phyloP scores from a whole-genome alignment of 2,329 filamentous ascomycete species.

The Endothia cerciana region DNA sequence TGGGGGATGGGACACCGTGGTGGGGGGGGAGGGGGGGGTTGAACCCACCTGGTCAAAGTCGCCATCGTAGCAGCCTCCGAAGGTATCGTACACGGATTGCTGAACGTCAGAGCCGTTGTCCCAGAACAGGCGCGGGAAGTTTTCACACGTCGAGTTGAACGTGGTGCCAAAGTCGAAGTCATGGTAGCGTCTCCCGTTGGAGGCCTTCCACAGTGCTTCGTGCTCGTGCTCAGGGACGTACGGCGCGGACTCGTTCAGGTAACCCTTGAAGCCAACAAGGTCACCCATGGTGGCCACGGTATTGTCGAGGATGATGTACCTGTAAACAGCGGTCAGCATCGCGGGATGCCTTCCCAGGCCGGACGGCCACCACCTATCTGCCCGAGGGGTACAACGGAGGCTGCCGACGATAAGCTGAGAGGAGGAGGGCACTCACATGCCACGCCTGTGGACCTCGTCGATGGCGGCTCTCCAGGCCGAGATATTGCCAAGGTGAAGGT shows the following conservation, averaged over 20 bases:
- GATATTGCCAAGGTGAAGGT: constrained; percentile 65
- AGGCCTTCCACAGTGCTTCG: constrained; percentile 58
- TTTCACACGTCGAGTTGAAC: constrained; percentile 53
- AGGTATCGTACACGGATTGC: constrained; percentile 47
- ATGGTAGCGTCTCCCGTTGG: constrained; percentile 49
- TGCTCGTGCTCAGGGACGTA: constrained; percentile 57
- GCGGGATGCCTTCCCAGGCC: too few relatives aligned
- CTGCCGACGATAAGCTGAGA: too few relatives aligned
- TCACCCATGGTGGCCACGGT: constrained; percentile 68
- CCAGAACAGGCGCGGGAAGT: constrained; percentile 63
- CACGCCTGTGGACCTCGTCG: constrained; percentile 60
- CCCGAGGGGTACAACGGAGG: too few relatives aligned
- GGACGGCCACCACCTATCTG: too few relatives aligned
- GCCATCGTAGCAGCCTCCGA: constrained; percentile 57
- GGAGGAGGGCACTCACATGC: constrained; percentile 60
- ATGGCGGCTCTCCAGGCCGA: constrained; percentile 60
- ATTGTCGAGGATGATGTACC: constrained; percentile 58
- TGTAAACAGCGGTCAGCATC: constrained; percentile 7
- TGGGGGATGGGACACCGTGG: too few relatives aligned
- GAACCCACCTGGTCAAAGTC: constrained; percentile 27
- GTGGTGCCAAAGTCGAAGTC: constrained; percentile 59
- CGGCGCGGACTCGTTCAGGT: constrained; percentile 59
- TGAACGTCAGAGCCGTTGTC: constrained; percentile 58
- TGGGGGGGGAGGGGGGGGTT: not conserved
- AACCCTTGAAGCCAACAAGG: constrained; percentile 61